Evolutionary conservation across 441 rosid genomes (phyloP).

Genomic region (Eruca vesicaria): DNA sequence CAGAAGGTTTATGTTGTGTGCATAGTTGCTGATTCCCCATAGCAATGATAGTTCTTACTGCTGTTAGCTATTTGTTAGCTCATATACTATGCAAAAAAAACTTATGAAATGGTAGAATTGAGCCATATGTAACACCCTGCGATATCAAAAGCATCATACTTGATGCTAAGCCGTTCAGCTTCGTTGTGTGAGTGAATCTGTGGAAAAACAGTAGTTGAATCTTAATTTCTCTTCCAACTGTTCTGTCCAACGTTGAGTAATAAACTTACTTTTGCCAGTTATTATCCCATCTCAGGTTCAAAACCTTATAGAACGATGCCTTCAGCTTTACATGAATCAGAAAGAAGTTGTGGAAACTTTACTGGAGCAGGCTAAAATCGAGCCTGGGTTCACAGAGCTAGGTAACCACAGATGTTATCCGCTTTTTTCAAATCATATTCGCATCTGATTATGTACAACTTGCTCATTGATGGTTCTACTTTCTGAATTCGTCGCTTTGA

Average conservation of each 20-base stretch:
- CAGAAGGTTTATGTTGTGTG: conserved; percentile 5
- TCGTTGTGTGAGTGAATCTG: too few relatives aligned
- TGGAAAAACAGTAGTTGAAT: too few relatives aligned
- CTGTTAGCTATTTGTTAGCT: not conserved
- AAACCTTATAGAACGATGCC: conserved; percentile 94
- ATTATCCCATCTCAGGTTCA: conserved; percentile 65
- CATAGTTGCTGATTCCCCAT: not conserved
- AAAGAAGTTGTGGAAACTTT: conserved; percentile 89
- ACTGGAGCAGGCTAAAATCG: conserved; percentile 86
- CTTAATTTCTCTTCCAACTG: not conserved
- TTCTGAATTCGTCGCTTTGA: not conserved
- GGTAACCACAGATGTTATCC: conserved; percentile 46
- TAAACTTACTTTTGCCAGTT: not conserved
- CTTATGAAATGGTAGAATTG: not conserved
- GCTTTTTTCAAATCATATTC: not conserved
- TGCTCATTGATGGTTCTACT: not conserved
- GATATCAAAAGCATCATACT: not conserved
- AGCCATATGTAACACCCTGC: not conserved
- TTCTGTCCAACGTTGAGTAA: not conserved
- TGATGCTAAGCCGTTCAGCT: not conserved
- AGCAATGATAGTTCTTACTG: not conserved
- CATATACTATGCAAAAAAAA: too few relatives aligned
- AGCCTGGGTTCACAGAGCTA: conserved; percentile 96
- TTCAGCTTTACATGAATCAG: conserved; percentile 93
- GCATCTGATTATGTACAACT: not conserved